These are phyloP conservation scores for Nicotiana otophora DNA, from an alignment of 257 asterid species.

Conservation along the genomic window DNA sequence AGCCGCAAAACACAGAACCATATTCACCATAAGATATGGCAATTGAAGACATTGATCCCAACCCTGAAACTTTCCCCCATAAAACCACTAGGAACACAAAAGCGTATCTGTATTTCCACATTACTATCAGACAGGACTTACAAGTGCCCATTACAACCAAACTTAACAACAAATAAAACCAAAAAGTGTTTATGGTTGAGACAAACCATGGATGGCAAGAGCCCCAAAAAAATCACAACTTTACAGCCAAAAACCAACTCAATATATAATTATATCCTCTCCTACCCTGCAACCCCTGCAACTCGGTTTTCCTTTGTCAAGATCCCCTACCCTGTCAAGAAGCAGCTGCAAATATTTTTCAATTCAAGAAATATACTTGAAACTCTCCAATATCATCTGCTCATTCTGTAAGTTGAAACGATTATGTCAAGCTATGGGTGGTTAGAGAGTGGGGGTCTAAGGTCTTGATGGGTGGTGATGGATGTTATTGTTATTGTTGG, in stretches of 20 bases:
- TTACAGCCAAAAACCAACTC: neutral
- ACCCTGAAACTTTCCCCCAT: constrained; percentile 39
- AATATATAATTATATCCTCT: neutral
- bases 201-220: neutral
- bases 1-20: constrained; percentile 80
- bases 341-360: neutral
- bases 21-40: constrained; percentile 79
- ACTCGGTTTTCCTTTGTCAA: neutral
- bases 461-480: neutral
- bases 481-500: constrained; percentile 1
- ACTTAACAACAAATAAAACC: constrained; percentile 7
- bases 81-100: constrained; percentile 29
- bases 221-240: neutral
- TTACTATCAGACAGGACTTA: constrained; percentile 3
- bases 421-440: neutral
- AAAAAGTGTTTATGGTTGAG: neutral
- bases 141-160: constrained; percentile 21
- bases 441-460: neutral
- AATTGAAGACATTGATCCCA: constrained; percentile 91
- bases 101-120: constrained; percentile 11
- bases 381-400: neutral
- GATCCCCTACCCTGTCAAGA: neutral
- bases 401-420: neutral
- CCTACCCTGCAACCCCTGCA: too few species aligned
- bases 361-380: neutral